phyloP scores from a whole-genome alignment of 768 basidiomycete genomes.

The Serendipita sp. region DNA sequence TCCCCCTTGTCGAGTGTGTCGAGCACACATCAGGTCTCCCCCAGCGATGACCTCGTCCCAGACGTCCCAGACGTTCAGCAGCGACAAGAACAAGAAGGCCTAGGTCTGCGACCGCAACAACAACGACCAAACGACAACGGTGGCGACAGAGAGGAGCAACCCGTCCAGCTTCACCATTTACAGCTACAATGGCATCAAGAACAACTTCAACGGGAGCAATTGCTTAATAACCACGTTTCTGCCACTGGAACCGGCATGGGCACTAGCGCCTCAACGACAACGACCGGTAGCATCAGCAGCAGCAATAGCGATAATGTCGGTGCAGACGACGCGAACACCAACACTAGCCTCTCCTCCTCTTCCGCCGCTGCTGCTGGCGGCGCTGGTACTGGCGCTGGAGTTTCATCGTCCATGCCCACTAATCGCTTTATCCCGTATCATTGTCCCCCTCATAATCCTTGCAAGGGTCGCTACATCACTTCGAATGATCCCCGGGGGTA shows the following conservation, averaged over 20 bases:
- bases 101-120: too few species aligned
- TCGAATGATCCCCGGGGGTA: constrained; percentile 80
- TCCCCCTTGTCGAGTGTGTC: too few species aligned
- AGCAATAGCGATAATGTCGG: neutral
- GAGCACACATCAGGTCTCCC: too few species aligned
- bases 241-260: too few species aligned
- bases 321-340: neutral
- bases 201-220: neutral
- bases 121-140: too few species aligned
- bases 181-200: neutral
- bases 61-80: too few species aligned
- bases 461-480: constrained; percentile 49
- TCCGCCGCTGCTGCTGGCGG: neutral
- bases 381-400: neutral
- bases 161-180: neutral
- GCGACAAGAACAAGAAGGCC: too few species aligned
- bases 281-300: too few species aligned
- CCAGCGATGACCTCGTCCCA: too few species aligned
- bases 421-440: neutral
- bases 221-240: neutral
- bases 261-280: too few species aligned
- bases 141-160: neutral
- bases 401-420: neutral
- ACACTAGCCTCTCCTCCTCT: neutral
- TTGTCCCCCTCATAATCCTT: constrained; percentile 5